Conservation (phyloP, 257 asterid species). For the Solanum infundibuliforme region DNA sequence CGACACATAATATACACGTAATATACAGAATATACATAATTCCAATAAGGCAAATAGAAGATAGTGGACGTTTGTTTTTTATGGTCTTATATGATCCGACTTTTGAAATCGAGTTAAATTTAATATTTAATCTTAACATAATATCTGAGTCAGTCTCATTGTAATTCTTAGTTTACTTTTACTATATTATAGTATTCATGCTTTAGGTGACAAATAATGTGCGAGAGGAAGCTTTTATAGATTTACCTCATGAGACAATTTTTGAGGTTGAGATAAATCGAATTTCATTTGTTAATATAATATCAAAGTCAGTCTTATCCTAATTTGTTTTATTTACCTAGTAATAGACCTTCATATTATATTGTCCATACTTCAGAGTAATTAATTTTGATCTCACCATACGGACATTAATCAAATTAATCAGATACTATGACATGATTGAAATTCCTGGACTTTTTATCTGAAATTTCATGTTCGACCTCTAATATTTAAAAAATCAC, state of each 20-base stretch:
- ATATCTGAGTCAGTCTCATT: neutral
- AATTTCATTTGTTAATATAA: neutral
- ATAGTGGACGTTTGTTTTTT: neutral
- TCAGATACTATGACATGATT: no score
- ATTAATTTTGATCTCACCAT: neutral
- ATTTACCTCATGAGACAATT: neutral
- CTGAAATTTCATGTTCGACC: neutral
- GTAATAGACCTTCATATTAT: neutral
- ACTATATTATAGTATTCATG: no score
- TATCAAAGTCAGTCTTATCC: neutral
- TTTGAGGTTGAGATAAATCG: fast-evolving
- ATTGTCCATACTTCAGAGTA: neutral
- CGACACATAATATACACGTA: neutral
- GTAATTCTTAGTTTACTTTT: no score
- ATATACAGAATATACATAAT: neutral
- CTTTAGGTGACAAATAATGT: neutral
- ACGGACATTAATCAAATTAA: neutral
- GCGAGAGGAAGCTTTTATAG: neutral
- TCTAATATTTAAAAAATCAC: neutral
- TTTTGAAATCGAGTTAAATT: neutral
- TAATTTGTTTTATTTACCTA: neutral
- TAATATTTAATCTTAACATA: neutral
- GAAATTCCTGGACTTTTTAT: neutral
- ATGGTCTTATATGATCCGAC: neutral
- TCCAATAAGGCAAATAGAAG: neutral